Conservation (phyloP, 176 grass and related monocot genomes). For the Paspalum vaginatum region DNA sequence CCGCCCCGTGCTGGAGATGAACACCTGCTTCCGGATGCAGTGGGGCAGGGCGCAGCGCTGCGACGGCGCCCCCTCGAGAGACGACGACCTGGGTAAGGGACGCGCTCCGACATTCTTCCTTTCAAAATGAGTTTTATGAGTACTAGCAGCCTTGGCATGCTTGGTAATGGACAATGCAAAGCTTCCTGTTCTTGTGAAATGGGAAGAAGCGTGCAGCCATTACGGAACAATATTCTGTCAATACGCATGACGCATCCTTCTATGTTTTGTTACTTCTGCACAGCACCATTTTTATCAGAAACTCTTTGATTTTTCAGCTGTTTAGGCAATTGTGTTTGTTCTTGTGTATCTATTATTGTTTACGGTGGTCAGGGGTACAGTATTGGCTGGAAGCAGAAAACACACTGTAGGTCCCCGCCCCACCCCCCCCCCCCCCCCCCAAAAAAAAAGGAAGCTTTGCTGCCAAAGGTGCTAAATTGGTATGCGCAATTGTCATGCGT, state of each 20-base stretch:
- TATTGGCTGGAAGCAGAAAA: background rate
- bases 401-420: background rate
- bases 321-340: background rate
- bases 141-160: background rate
- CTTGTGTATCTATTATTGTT: background rate
- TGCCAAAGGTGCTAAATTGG: background rate
- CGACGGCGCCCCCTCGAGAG: conserved; percentile 51
- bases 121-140: conserved; percentile 18
- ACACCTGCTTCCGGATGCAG: conserved; percentile 91
- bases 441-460: background rate
- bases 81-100: conserved; percentile 61
- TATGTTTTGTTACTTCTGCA: no score
- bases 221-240: conserved; percentile 2
- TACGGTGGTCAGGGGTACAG: background rate
- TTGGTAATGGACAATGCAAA: background rate
- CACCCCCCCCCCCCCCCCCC: no score
- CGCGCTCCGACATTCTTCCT: background rate
- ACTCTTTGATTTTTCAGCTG: conserved; percentile 5
- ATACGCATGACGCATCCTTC: background rate
- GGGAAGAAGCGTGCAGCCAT: background rate
- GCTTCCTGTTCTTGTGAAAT: background rate
- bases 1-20: conserved; percentile 78
- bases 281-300: background rate
- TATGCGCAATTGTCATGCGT: background rate
- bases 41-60: conserved; percentile 94